Evolutionary conservation across 805 yeast genomes (phyloP).

Genomic region (Wickerhamiella dianesei): DNA sequence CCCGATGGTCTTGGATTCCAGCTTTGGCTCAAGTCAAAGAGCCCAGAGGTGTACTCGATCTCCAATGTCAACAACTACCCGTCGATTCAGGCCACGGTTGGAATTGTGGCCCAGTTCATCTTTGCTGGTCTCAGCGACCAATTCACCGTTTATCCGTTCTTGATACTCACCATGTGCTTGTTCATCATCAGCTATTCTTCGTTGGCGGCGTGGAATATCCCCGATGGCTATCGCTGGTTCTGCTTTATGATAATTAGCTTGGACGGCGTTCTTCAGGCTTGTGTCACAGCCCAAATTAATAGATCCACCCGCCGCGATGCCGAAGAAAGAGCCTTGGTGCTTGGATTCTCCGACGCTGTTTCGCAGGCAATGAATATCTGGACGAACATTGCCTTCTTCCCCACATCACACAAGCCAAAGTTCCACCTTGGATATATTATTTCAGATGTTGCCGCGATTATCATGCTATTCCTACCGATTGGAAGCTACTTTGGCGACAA

Average conservation of each 20-base stretch:
- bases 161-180: conserved; percentile 23
- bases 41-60: conserved; percentile 22
- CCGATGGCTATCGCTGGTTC: conserved; percentile 30
- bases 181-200: conserved; percentile 30
- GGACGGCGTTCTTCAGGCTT: conserved; percentile 28
- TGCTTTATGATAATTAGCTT: conserved; percentile 29
- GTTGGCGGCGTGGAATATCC: conserved; percentile 31
- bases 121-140: conserved; percentile 30
- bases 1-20: conserved; percentile 32
- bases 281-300: conserved; percentile 33
- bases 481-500: conserved; percentile 21
- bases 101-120: conserved; percentile 30
- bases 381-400: conserved; percentile 34
- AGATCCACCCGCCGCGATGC: conserved; percentile 25
- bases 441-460: conserved; percentile 26
- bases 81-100: conserved; percentile 30
- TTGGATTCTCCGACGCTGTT: conserved; percentile 26
- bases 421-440: conserved; percentile 30
- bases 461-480: conserved; percentile 29
- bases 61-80: conserved; percentile 31
- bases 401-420: conserved; percentile 30
- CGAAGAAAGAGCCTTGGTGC: conserved; percentile 26
- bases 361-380: conserved; percentile 36
- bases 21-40: conserved; percentile 27
- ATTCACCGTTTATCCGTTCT: conserved; percentile 28